Evolutionary conservation across 164 flowering plant species (phyloP).

Genomic region (Saururus chinensis): DNA sequence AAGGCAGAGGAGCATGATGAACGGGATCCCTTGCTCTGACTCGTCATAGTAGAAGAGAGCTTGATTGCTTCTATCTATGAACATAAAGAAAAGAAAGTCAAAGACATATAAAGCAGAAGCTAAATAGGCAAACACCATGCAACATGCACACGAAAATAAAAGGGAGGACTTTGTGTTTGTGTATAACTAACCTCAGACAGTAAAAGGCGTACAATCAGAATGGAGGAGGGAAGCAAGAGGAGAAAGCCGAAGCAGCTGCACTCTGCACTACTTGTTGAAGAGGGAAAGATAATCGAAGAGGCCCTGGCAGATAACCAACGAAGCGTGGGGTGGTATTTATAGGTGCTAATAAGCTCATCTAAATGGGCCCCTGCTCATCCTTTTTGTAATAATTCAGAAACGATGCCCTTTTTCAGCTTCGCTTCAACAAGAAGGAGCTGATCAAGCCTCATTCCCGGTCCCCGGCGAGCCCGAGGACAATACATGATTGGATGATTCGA

Average conservation of each 20-base stretch:
- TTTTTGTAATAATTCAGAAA: slow-evolving; percentile 2
- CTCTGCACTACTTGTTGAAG: not conserved
- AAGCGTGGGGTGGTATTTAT: slow-evolving; percentile 29
- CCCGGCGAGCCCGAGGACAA: too few relatives aligned
- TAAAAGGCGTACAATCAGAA: too few relatives aligned
- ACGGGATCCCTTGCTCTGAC: slow-evolving; percentile 9
- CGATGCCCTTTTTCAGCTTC: not conserved
- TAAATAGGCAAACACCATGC: too few relatives aligned
- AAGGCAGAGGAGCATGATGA: slow-evolving; percentile 9
- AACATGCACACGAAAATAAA: too few relatives aligned
- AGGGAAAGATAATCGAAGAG: slow-evolving; percentile 2
- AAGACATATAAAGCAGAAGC: not conserved
- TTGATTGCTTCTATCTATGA: not conserved
- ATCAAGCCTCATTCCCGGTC: slow-evolving; percentile 3
- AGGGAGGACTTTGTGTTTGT: too few relatives aligned
- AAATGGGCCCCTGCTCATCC: slow-evolving; percentile 13
- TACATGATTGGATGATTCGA: slow-evolving; percentile 13
- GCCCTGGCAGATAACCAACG: slow-evolving; percentile 18
- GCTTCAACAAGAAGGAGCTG: not conserved
- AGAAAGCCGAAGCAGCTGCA: too few relatives aligned
- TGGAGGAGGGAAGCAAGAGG: too few relatives aligned
- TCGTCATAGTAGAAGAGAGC: slow-evolving; percentile 15
- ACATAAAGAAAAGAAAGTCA: not conserved
- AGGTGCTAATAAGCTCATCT: slow-evolving; percentile 22
- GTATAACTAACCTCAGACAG: not conserved